Percentiles rank a stretch among this genome's conserved stretches.
These are phyloP conservation scores for Tilletia indica DNA, from an alignment of 1,284 basidiomycete genomes.

Conservation along the genomic window DNA sequence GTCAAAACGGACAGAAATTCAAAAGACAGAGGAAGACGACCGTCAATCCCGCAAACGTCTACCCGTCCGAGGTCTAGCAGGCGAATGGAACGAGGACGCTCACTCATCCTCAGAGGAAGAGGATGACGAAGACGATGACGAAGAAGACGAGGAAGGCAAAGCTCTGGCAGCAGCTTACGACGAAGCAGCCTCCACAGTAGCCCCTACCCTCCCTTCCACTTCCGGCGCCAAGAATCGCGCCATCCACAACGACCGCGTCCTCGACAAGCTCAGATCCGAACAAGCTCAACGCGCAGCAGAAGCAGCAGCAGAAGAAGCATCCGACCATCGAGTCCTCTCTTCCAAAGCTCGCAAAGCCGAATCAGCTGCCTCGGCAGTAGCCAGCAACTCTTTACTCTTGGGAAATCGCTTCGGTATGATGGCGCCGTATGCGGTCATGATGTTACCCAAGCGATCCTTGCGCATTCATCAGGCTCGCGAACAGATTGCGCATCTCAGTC, in stretches of 20 bases:
- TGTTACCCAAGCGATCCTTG: conserved; percentile 26
- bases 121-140: conserved; percentile 16
- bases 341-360: not conserved
- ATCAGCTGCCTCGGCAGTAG: conserved; percentile 1
- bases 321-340: not conserved
- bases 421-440: conserved; percentile 43
- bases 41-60: conserved; percentile 42
- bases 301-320: conserved; percentile 21
- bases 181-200: not conserved
- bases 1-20: conserved; percentile 21
- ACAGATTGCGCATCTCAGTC: conserved; percentile 52
- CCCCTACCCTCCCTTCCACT: not conserved
- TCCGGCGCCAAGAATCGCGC: conserved; percentile 26
- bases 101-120: conserved; percentile 25
- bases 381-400: conserved; percentile 35
- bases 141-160: conserved; percentile 5
- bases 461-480: conserved; percentile 37
- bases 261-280: conserved; percentile 23
- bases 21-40: conserved; percentile 22
- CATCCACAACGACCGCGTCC: conserved; percentile 27
- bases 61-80: conserved; percentile 19
- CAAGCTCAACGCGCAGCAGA: conserved; percentile 17
- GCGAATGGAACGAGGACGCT: conserved; percentile 24
- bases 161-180: not conserved
- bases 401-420: conserved; percentile 42